Evolutionary conservation across 768 basidiomycete genomes (phyloP).

Genomic region (Leccinum broughii): DNA sequence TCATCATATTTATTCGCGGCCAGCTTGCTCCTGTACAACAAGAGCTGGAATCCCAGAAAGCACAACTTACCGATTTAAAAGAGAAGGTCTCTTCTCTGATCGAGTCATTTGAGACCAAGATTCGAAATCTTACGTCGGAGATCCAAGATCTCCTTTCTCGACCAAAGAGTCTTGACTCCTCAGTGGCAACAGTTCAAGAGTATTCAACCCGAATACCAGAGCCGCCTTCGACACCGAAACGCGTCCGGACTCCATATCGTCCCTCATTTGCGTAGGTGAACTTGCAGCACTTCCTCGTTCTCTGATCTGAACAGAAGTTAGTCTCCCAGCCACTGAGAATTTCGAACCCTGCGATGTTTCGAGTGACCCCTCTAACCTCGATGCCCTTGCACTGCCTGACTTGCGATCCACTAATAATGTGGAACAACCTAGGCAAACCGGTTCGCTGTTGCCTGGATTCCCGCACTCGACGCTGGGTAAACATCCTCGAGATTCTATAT

Average conservation of each 20-base stretch:
- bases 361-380: slow-evolving; percentile 23
- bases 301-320: slow-evolving; percentile 18
- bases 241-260: slow-evolving; percentile 33
- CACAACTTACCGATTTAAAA: slow-evolving; percentile 41
- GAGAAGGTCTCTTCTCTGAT: slow-evolving; percentile 32
- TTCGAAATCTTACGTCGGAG: slow-evolving; percentile 39
- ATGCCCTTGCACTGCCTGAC: slow-evolving; percentile 13
- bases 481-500: slow-evolving; percentile 54
- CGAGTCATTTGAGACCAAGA: slow-evolving; percentile 37
- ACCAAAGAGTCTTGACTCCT: slow-evolving; percentile 12
- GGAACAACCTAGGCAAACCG: slow-evolving; percentile 15
- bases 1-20: slow-evolving; percentile 8
- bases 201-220: slow-evolving; percentile 25
- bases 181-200: slow-evolving; percentile 12
- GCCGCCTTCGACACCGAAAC: slow-evolving; percentile 36
- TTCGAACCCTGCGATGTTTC: slow-evolving; percentile 21
- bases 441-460: slow-evolving; percentile 37
- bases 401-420: slow-evolving; percentile 6
- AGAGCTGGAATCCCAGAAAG: slow-evolving; percentile 48
- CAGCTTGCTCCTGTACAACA: slow-evolving; percentile 54
- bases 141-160: slow-evolving; percentile 33
- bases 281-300: background rate
- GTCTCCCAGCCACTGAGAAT: slow-evolving; percentile 22
- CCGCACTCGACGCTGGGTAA: slow-evolving; percentile 62
- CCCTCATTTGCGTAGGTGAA: slow-evolving; percentile 28